A percentile compares a stretch with the other conserved stretches of the same genome.
phyloP scores from a whole-genome alignment of 129 eudicot species.

The Scalesia atractyloides region DNA sequence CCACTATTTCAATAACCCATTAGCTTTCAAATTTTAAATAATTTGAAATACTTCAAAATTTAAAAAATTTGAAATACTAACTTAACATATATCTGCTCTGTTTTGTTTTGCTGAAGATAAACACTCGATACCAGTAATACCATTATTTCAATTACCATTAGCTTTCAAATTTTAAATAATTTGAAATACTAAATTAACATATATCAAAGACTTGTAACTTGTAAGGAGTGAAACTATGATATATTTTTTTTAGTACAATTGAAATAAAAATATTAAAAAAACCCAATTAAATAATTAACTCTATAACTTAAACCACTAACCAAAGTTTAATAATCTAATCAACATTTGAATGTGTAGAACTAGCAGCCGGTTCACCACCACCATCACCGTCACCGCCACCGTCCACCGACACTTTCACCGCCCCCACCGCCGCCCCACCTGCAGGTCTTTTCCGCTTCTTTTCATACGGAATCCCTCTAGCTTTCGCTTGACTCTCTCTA shows the following conservation, averaged over 20 bases:
- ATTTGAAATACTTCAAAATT: too few relatives aligned
- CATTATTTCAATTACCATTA: too few relatives aligned
- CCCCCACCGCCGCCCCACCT: background rate
- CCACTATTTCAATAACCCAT: too few relatives aligned
- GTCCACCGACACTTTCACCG: conserved; percentile 21
- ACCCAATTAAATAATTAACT: background rate
- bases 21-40: too few relatives aligned
- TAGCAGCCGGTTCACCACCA: conserved; percentile 23
- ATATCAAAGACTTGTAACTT: background rate
- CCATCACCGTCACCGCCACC: conserved; percentile 28
- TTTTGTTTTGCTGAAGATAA: too few relatives aligned
- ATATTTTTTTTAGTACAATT: background rate
- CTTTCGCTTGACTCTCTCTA: conserved; percentile 68
- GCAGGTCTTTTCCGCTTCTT: conserved; percentile 61
- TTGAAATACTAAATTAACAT: background rate
- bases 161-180: too few relatives aligned
- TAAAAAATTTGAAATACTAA: too few relatives aligned
- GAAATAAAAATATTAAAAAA: background rate
- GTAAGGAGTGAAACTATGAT: background rate
- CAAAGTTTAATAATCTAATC: background rate
- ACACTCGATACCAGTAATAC: too few relatives aligned
- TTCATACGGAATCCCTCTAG: conserved; percentile 80
- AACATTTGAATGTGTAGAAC: background rate
- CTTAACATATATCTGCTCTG: too few relatives aligned
- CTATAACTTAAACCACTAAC: conserved; percentile 20